Base-by-base conservation (phyloP, 2,329 filamentous ascomycete genomes). In the Fusarium hainanense region DNA sequence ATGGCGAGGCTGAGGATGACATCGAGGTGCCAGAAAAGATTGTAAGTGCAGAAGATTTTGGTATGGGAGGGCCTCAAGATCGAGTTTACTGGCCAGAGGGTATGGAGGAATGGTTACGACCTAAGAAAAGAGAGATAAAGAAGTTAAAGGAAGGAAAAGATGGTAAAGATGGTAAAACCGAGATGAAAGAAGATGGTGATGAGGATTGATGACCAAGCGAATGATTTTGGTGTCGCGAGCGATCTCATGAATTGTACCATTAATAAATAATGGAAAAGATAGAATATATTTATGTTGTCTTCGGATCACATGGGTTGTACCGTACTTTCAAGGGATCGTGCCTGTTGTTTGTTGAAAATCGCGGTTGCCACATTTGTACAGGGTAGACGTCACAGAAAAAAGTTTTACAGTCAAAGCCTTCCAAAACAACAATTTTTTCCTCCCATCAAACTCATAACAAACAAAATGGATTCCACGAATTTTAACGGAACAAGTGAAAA, bases 11-110 rank as follows among this genome's bases (percentile, higher is more conserved):
- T 12, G 84, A 85, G 1, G 81, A 81, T 14, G 78, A 79, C 3
- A 73, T 77, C 1, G 77, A 79, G 20, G 69, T 76, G 23, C 74
- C 80, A 46, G 76, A 85, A 66, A 80, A 84, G 18, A 74, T 78
- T 8, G 81, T 96, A 0, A 82, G 85, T 0, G 85, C 90, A 0
- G 88, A 92, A 8, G 92, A 97, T 20, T 82, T 96, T 14, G 90
- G 89, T 4, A 97, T 98, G 94, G 95, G 95, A 41, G 95, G 95
- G 0, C 88, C 90, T 0, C 85, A 95, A 27, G 85, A 89, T 50
- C 85, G 94, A 43, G 95, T 98, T 0, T 98, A 97, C 77, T 98
- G 95, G 94, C 94, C 94, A 0, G 85, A 89, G 2, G 93, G 93
- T 0, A 93, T 94, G 89, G 94, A 97, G 77, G 92, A 97, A 66